phyloP scores from a whole-genome alignment of 2,329 filamentous ascomycete species.

The Cercospora sojina region DNA sequence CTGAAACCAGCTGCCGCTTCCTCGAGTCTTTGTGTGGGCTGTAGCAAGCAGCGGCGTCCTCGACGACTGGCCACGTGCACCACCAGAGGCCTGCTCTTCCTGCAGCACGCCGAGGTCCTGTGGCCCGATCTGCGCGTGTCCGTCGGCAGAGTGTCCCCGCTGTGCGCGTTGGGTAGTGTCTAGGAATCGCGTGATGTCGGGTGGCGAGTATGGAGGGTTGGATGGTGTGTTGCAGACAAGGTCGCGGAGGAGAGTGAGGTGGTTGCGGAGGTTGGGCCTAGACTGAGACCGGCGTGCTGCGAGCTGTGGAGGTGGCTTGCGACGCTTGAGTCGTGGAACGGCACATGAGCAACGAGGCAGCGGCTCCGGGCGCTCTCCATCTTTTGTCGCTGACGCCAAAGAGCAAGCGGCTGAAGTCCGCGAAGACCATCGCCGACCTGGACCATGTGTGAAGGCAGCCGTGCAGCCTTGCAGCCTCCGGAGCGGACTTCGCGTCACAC shows the following conservation, averaged over 20 bases:
- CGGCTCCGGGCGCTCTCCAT: background rate
- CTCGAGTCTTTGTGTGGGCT: constrained; percentile 10
- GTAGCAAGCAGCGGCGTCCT: constrained; percentile 14
- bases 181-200: background rate
- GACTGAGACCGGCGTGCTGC: background rate
- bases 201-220: background rate
- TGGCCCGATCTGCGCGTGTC: constrained; percentile 1
- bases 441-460: background rate
- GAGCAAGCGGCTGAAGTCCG: background rate
- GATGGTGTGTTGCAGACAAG: background rate
- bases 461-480: background rate
- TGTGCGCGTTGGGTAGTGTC: background rate
- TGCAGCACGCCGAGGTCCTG: constrained; percentile 6
- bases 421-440: background rate
- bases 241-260: background rate
- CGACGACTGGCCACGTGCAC: constrained; percentile 17
- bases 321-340: background rate
- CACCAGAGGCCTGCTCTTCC: background rate
- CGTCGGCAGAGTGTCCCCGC: background rate
- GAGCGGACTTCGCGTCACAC: background rate
- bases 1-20: background rate
- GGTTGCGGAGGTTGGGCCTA: background rate
- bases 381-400: background rate
- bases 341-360: background rate
- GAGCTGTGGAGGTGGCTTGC: constrained; percentile 1